Evolutionary conservation across 1,139 yeast genomes (phyloP), one percentile per base, ranked within the genome.

Genomic region (Debaryomyces fabryi): DNA sequence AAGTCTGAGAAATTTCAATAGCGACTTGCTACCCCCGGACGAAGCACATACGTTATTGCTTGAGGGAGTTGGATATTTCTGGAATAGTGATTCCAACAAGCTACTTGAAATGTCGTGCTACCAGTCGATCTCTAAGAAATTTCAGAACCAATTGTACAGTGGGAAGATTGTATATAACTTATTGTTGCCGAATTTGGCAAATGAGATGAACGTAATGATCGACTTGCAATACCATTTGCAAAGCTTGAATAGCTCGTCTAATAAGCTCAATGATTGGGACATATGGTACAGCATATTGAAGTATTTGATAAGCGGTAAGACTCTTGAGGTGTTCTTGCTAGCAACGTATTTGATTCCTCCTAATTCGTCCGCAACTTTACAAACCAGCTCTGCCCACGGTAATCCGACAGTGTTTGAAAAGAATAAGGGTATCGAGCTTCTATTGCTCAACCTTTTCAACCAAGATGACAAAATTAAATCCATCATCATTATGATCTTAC

Each of bases 201-300:
- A 76, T 53, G 80, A 75, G 51, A 63, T 75, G 41, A 72, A 73
- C 48, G 57, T 74, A 35, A 74, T 74, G 76, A 67, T 76, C 32
- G 81, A 76, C 54, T 58, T 76, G 43, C 81, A 75, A 46, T 69
- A 73, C 53, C 76, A 76, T 48, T 58, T 76, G 39, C 80, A 76
- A 53, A 68, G 69, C 46, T 60, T 74, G 41, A 68, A 64, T 55
- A 61, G 57, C 49, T 36, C 56, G 24, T 45, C 53, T 15, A 51
- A 54, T 36, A 45, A 52, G 8, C 58, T 63, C 46, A 58, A 68
- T 21, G 64, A 66, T 44, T 76, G 72, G 49, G 54, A 72, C 13
- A 69, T 75, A n/a, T 76, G 81, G 81, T 72, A 68, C 50, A 74
- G 72, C 50, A 69, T 76, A 7, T 60, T 75, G 50, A 74, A 75